Percentiles rank a stretch among this genome's conserved stretches.
phyloP scores from a whole-genome alignment of 2,329 filamentous ascomycete species.

The Neonectria sp. region DNA sequence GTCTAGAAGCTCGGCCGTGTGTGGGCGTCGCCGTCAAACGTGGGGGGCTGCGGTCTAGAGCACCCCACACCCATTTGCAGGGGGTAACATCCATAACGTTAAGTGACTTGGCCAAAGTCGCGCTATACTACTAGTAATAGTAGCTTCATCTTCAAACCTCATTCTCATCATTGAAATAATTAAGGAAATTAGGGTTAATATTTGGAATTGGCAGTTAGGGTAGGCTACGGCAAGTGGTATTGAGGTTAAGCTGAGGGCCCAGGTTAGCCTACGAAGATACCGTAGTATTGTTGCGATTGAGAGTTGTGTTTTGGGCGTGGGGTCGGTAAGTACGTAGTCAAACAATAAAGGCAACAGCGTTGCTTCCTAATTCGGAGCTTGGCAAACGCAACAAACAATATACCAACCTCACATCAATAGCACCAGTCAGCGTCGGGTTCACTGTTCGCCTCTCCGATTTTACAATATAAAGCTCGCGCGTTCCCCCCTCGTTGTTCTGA shows the following conservation, averaged over 20 bases:
- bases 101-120: too few relatives aligned
- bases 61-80: conserved; percentile 7
- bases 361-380: background rate
- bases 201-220: too few relatives aligned
- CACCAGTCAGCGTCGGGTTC: background rate
- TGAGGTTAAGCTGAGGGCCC: too few relatives aligned
- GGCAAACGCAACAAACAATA: background rate
- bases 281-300: too few relatives aligned
- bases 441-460: background rate
- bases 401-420: background rate
- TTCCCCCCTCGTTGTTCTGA: background rate
- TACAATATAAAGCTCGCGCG: background rate
- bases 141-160: too few relatives aligned
- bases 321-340: too few relatives aligned
- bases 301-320: too few relatives aligned
- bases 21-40: background rate
- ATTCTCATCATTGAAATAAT: too few relatives aligned
- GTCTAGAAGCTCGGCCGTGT: background rate
- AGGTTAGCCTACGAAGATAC: too few relatives aligned
- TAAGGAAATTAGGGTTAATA: too few relatives aligned
- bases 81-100: background rate
- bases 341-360: background rate
- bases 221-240: too few relatives aligned
- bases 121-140: too few relatives aligned
- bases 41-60: background rate